These are phyloP conservation scores for Aspergillus melleus DNA, from an alignment of 2,329 filamentous ascomycete species.

Conservation along the genomic window DNA sequence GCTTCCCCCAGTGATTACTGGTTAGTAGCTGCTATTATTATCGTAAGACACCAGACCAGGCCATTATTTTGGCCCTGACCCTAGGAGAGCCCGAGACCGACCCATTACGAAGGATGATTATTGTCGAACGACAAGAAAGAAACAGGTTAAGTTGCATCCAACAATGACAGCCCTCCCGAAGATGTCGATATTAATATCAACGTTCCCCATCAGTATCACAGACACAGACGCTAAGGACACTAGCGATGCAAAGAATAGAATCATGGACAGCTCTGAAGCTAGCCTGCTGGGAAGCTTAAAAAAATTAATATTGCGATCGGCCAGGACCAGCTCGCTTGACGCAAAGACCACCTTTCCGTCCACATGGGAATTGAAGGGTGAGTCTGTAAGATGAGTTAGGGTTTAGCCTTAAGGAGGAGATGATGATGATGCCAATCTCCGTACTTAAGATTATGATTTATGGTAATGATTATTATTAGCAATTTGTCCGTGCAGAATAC, in stretches of 20 bases:
- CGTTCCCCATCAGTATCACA: too few relatives aligned
- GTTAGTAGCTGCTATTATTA: too few relatives aligned
- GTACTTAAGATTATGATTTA: not conserved
- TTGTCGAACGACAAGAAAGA: not conserved
- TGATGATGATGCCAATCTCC: too few relatives aligned
- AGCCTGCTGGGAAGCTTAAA: not conserved
- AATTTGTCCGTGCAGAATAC: conserved; percentile 15
- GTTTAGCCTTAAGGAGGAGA: too few relatives aligned
- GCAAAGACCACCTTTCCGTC: conserved; percentile 15
- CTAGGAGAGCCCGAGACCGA: not conserved
- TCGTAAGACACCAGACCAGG: too few relatives aligned
- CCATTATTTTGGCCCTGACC: too few relatives aligned
- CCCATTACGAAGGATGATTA: not conserved
- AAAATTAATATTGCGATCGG: conserved; percentile 16
- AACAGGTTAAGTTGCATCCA: not conserved
- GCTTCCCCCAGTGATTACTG: too few relatives aligned
- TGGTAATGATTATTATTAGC: conserved; percentile 15
- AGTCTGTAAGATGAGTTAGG: too few relatives aligned
- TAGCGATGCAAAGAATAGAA: not conserved
- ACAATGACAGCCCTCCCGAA: not conserved
- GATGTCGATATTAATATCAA: not conserved
- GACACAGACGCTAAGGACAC: not conserved
- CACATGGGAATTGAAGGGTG: conserved; percentile 13
- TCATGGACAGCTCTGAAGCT: not conserved
- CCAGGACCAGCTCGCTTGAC: conserved; percentile 12